Conservation (phyloP, 2,329 filamentous ascomycete species). For the Exophiala xenobiotica region DNA sequence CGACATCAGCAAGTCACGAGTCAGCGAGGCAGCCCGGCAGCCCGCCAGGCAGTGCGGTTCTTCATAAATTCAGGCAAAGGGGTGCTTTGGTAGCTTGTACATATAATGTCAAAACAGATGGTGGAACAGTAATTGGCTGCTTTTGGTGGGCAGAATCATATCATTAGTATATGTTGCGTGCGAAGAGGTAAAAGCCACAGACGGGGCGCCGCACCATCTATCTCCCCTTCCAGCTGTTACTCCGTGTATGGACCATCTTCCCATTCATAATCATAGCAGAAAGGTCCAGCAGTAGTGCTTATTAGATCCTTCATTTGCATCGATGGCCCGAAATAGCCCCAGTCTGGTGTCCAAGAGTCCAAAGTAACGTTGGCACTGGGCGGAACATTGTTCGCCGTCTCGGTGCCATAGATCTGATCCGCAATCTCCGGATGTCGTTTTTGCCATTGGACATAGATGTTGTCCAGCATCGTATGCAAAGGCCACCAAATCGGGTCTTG, state of each 20-base stretch:
- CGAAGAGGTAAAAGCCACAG: neutral
- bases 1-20: too few relatives aligned
- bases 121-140: too few relatives aligned
- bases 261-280: conserved; percentile 31
- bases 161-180: neutral
- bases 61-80: too few relatives aligned
- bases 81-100: too few relatives aligned
- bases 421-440: conserved; percentile 26
- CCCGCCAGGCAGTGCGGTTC: too few relatives aligned
- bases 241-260: neutral
- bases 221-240: neutral
- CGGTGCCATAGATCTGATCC: conserved; percentile 23
- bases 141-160: too few relatives aligned
- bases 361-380: conserved; percentile 30
- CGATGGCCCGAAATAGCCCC: conserved; percentile 25
- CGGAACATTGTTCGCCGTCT: conserved; percentile 29
- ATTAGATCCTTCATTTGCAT: conserved; percentile 24
- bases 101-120: too few relatives aligned
- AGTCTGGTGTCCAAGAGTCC: conserved; percentile 24
- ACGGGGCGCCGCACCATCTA: conserved; percentile 1
- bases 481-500: conserved; percentile 31
- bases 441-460: conserved; percentile 31
- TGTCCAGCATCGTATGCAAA: conserved; percentile 30
- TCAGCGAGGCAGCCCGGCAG: too few relatives aligned
- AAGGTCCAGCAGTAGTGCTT: conserved; percentile 30